Conservation (phyloP, 768 basidiomycete species). For the Leucocoprinus leucothites region DNA sequence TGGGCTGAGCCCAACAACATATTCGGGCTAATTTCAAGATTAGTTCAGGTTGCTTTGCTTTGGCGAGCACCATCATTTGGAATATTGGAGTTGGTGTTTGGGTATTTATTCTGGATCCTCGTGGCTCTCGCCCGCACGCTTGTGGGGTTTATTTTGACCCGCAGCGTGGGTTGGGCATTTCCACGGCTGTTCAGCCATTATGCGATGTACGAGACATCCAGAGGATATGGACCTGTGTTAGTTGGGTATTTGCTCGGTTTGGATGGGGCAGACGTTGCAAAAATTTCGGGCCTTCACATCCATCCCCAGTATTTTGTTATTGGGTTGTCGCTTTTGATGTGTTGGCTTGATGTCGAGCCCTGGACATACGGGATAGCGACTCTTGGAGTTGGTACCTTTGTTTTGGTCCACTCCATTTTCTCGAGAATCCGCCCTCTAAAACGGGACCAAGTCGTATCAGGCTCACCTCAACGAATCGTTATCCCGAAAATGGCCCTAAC, state of each 20-base stretch:
- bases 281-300: conserved; percentile 9
- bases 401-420: conserved; percentile 12
- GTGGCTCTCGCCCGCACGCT: conserved; percentile 21
- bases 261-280: neutral
- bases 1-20: conserved; percentile 29
- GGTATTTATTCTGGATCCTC: conserved; percentile 25
- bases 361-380: conserved; percentile 36
- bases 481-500: neutral
- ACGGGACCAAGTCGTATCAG: neutral
- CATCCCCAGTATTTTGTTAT: neutral
- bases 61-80: conserved; percentile 16
- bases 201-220: conserved; percentile 33
- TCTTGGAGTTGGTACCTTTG: conserved; percentile 20
- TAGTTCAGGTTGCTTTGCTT: conserved; percentile 22
- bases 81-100: conserved; percentile 12
- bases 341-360: conserved; percentile 30
- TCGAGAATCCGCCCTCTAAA: neutral
- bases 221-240: conserved; percentile 33
- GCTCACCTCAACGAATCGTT: neutral
- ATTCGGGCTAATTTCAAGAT: conserved; percentile 22
- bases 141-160: conserved; percentile 22
- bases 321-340: neutral
- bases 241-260: neutral
- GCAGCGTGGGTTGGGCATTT: conserved; percentile 32
- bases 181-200: conserved; percentile 37